Conservation (phyloP, 495 filamentous ascomycete genomes). For the Xylaria bambusicola region DNA sequence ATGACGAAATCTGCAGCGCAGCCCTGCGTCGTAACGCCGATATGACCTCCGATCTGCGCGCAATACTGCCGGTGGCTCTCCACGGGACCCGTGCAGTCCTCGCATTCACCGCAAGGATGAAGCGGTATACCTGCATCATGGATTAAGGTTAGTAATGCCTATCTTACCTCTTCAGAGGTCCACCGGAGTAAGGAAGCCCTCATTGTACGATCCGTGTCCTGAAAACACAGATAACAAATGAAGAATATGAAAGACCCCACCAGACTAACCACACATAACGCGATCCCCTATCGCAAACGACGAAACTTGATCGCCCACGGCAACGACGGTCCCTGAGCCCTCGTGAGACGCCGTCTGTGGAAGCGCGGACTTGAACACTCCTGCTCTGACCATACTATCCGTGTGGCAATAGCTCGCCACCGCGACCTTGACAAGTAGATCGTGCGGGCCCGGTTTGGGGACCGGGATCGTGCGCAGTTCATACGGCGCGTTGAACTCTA, state of each 20-base stretch:
- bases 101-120: conserved; percentile 44
- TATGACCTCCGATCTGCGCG: conserved; percentile 23
- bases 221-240: too few species aligned
- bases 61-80: conserved; percentile 53
- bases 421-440: conserved; percentile 59
- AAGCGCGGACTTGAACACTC: conserved; percentile 42
- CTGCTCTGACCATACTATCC: conserved; percentile 53
- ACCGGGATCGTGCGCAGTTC: conserved; percentile 49
- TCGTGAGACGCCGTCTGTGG: conserved; percentile 61
- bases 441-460: conserved; percentile 48
- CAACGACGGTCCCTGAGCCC: conserved; percentile 57
- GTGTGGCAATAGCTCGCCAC: conserved; percentile 65
- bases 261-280: conserved; percentile 9
- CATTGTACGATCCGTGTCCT: too few species aligned
- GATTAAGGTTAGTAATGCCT: conserved; percentile 46
- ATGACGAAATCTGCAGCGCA: conserved; percentile 56
- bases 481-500: conserved; percentile 54
- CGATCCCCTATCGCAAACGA: conserved; percentile 49
- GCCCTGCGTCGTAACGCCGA: conserved; percentile 52
- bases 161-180: too few species aligned
- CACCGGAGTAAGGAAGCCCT: too few species aligned
- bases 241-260: too few species aligned
- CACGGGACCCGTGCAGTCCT: conserved; percentile 45
- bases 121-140: conserved; percentile 31
- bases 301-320: conserved; percentile 43